Conservation (phyloP, 805 yeast genomes). For the Metschnikowia gelsemii region DNA sequence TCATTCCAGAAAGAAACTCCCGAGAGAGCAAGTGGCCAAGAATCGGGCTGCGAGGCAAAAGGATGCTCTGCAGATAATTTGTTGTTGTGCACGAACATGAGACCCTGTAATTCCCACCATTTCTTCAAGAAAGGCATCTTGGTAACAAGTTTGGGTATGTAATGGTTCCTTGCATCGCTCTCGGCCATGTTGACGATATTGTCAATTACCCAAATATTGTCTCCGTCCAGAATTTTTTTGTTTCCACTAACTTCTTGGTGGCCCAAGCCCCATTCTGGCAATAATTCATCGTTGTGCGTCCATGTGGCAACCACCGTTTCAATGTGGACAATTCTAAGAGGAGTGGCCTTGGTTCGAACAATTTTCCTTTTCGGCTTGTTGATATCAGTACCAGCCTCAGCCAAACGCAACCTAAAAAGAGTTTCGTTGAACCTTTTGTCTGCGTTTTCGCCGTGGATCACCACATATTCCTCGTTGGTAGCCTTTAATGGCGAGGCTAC, state of each 20-base stretch:
- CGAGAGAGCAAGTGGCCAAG: constrained; percentile 86
- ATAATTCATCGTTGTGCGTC: constrained; percentile 78
- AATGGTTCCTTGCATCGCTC: constrained; percentile 59
- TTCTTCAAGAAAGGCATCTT: constrained; percentile 73
- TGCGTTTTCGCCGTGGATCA: constrained; percentile 62
- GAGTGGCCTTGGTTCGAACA: constrained; percentile 68
- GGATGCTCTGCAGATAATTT: constrained; percentile 87
- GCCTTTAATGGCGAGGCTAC: constrained; percentile 92
- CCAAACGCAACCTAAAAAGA: constrained; percentile 67
- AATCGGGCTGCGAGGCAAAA: constrained; percentile 85
- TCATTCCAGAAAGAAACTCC: constrained; percentile 98
- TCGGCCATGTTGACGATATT: constrained; percentile 54
- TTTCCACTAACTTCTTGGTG: constrained; percentile 96
- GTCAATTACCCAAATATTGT: constrained; percentile 77
- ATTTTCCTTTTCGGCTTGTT: constrained; percentile 44
- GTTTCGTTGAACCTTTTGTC: constrained; percentile 65
- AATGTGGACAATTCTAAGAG: constrained; percentile 71
- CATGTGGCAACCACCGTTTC: constrained; percentile 91
- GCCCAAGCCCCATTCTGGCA: constrained; percentile 93
- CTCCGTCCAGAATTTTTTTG: constrained; percentile 67
- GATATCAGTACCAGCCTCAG: constrained; percentile 35
- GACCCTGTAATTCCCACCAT: constrained; percentile 84
- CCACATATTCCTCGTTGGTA: constrained; percentile 91
- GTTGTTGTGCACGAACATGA: constrained; percentile 93
- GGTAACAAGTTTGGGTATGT: constrained; percentile 63